Evolutionary conservation across 2,329 filamentous ascomycete genomes (phyloP), one percentile per base, ranked within the genome.

Genomic region (Rhynchosporium secalis): DNA sequence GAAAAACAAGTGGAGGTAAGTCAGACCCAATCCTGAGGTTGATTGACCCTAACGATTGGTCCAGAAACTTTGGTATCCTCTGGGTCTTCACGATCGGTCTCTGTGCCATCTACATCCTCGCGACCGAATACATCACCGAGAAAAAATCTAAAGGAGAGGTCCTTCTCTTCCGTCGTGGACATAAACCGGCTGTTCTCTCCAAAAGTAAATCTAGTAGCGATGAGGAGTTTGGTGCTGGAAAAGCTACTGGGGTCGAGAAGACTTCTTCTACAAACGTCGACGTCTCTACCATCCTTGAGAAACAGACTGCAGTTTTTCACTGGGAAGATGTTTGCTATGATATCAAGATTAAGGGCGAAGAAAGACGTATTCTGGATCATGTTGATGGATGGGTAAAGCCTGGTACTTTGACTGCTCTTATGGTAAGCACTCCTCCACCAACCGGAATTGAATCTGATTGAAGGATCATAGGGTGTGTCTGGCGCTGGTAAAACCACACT

Each of bases 401-500:
- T 20, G 87, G 87, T 58, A 89, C 86, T 47, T 75, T 89, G 54
- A 90, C 86, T 28, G 87, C 86, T 31, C 78, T 89, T 0, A 89
- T 89, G 86, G 84, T 67, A 40, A 33, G 64, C 60, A 31, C 26
- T 47, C 40, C 33, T 13, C 15, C 1, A 13, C 3, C 9, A 48
- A 36, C 6, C 1, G 12, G 20, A 2, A 15, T 48, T 33, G 26
- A 31, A 36, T 15, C 46, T 54, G 2, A n/a, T 51, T 62, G 33
- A 60, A 8, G 4, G 36, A 40, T 20, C 20, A 1, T 26, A 69
- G 68, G 69, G 70, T 36, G 64, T 67, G 26, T 60, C 63, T 73
- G 86, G 54, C 91, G 91, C 92, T 15, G 91, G 92, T 57, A 96
- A 96, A 76, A 96, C 91, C 0, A 95, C 91, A 0, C 81, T 96